Evolutionary conservation across 1,284 basidiomycete genomes (phyloP).

Genomic region (Rhodotorula glutinis): DNA sequence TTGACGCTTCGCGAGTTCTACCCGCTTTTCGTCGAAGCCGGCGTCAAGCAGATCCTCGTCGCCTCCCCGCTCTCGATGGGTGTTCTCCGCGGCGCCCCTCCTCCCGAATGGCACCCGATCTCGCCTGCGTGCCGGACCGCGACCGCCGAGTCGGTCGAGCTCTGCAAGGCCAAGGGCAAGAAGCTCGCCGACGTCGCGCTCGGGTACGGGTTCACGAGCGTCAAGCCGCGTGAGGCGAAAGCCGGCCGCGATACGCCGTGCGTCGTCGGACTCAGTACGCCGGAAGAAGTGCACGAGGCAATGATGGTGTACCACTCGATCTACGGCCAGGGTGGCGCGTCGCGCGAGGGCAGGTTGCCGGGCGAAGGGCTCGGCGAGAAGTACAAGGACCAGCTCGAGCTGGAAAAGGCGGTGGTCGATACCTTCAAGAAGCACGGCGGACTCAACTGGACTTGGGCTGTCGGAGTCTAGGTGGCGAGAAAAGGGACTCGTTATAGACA

Average conservation of each 20-base stretch:
- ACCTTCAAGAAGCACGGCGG: slow-evolving; percentile 30
- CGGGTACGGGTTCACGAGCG: slow-evolving; percentile 63
- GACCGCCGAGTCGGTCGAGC: slow-evolving; percentile 34
- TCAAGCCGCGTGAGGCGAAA: slow-evolving; percentile 45
- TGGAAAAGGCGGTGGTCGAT: slow-evolving; percentile 32
- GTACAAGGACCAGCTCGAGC: slow-evolving; percentile 22
- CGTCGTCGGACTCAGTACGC: slow-evolving; percentile 62
- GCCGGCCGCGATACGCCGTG: slow-evolving; percentile 49
- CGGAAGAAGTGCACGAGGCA: slow-evolving; percentile 37
- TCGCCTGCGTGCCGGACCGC: slow-evolving; percentile 56
- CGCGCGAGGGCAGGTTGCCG: slow-evolving; percentile 19
- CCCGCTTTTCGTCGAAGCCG: slow-evolving; percentile 57
- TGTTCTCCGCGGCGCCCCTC: slow-evolving; percentile 63
- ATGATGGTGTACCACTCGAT: slow-evolving; percentile 33
- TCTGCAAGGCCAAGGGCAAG: slow-evolving; percentile 19
- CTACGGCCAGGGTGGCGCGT: slow-evolving; percentile 15
- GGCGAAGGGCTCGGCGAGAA: slow-evolving; percentile 26
- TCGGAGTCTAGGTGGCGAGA: slow-evolving; percentile 1
- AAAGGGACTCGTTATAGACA: too few relatives aligned
- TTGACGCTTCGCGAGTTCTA: slow-evolving; percentile 62
- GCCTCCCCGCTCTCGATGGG: slow-evolving; percentile 94
- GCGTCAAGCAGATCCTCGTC: slow-evolving; percentile 69
- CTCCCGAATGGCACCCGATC: slow-evolving; percentile 84
- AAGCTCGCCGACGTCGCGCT: slow-evolving; percentile 65
- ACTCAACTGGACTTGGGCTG: slow-evolving; percentile 33